Conservation (phyloP, 73 alveolate genomes). For the Urostyla sp. region DNA sequence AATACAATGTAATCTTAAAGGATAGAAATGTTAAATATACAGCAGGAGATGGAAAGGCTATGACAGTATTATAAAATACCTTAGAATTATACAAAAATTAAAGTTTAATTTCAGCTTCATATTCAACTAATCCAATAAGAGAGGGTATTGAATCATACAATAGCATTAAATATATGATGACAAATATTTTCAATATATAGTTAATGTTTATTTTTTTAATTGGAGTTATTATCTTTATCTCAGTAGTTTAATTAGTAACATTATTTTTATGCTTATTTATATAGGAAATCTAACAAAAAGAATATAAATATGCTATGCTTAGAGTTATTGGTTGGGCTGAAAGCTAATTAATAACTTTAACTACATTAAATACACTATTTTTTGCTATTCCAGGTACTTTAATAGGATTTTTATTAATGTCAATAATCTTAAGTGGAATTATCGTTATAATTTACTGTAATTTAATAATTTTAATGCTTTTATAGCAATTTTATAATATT, state of each 20-base stretch:
- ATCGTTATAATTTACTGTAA: conserved; percentile 38
- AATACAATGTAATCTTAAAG: not conserved
- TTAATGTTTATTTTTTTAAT: conserved; percentile 68
- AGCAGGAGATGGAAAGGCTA: conserved; percentile 27
- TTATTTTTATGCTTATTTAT: no score
- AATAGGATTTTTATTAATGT: conserved; percentile 63
- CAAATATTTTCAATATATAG: conserved; percentile 54
- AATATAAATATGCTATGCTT: conserved; percentile 75
- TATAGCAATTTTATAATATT: no score
- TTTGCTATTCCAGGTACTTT: conserved; percentile 76
- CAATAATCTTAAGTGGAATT: not conserved
- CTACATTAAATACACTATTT: conserved; percentile 58
- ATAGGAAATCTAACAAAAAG: conserved; percentile 71
- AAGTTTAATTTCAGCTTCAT: no score
- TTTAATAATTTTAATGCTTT: conserved; percentile 60
- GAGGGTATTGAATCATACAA: no score
- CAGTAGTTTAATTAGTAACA: conserved; percentile 63
- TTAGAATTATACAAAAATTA: no score
- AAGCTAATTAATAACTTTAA: conserved; percentile 46
- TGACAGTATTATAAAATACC: no score
- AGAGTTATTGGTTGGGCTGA: conserved; percentile 71
- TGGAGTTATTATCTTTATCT: conserved; percentile 59
- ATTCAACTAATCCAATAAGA: no score
- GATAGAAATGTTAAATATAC: conserved; percentile 19
- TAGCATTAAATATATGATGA: conserved; percentile 34